A percentile compares a stretch with the other conserved stretches of the same genome.
Conservation (phyloP, 1,284 basidiomycete species). For the Papiliotrema flavescens region DNA sequence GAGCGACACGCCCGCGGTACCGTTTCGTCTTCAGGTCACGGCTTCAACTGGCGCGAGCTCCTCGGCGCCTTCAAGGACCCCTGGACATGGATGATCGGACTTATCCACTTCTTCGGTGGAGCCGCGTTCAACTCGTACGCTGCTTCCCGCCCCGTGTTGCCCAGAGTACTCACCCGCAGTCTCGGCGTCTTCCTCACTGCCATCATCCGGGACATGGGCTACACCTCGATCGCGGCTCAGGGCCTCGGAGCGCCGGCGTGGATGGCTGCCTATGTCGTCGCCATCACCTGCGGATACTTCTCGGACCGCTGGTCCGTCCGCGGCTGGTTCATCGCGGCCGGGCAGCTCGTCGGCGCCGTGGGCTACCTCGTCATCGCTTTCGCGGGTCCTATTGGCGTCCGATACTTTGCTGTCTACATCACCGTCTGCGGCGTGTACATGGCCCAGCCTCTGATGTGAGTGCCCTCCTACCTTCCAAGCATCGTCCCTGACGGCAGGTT, state of each 20-base stretch:
- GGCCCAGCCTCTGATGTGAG: constrained; percentile 17
- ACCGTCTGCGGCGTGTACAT: constrained; percentile 15
- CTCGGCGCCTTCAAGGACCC: constrained; percentile 10
- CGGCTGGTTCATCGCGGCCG: constrained; percentile 14
- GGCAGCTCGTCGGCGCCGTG: constrained; percentile 8
- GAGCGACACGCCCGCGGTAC: constrained; percentile 10
- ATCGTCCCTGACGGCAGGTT: background rate
- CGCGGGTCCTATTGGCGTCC: constrained; percentile 6
- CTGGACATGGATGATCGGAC: constrained; percentile 14
- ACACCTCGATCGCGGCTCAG: constrained; percentile 15
- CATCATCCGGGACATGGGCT: constrained; percentile 21
- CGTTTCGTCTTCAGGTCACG: background rate
- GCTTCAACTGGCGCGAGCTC: background rate
- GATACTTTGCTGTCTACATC: constrained; percentile 16
- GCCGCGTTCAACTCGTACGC: constrained; percentile 16
- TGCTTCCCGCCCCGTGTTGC: too few relatives aligned
- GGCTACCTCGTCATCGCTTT: constrained; percentile 16
- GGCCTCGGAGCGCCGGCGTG: constrained; percentile 16
- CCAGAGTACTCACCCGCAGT: background rate
- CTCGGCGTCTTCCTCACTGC: constrained; percentile 14
- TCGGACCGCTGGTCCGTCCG: constrained; percentile 11
- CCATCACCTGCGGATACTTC: constrained; percentile 8
- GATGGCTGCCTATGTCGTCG: constrained; percentile 12
- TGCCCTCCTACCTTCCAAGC: background rate
- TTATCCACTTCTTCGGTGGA: constrained; percentile 18